These are phyloP conservation scores for Pythium monospermum DNA, from an alignment of 352 stramenopile species.

Conservation along the genomic window DNA sequence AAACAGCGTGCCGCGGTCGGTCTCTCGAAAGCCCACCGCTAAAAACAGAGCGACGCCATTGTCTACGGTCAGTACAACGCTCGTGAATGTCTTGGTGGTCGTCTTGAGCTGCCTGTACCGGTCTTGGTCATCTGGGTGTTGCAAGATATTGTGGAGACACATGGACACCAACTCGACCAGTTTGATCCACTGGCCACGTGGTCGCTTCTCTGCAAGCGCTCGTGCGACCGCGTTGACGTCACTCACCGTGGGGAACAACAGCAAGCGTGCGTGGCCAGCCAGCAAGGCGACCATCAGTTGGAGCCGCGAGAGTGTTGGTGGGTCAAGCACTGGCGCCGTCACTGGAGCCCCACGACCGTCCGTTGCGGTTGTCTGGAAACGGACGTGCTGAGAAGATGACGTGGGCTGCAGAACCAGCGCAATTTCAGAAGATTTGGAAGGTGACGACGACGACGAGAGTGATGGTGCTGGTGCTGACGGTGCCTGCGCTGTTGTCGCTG, in stretches of 20 bases:
- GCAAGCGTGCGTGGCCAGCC: slow-evolving; percentile 35
- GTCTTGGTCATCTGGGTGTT: slow-evolving; percentile 30
- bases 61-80: slow-evolving; percentile 24
- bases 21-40: slow-evolving; percentile 52
- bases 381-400: slow-evolving; percentile 23
- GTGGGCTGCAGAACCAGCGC: slow-evolving; percentile 24
- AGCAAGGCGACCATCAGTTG: slow-evolving; percentile 38
- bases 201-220: slow-evolving; percentile 21
- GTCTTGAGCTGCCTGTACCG: slow-evolving; percentile 52
- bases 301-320: slow-evolving; percentile 24
- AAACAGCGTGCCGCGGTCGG: slow-evolving; percentile 28
- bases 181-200: slow-evolving; percentile 23
- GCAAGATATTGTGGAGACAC: slow-evolving; percentile 51
- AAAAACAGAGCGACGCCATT: slow-evolving; percentile 41
- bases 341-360: slow-evolving; percentile 3
- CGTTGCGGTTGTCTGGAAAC: slow-evolving; percentile 30
- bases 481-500: background rate
- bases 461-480: background rate
- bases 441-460: background rate
- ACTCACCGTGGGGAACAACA: slow-evolving; percentile 37
- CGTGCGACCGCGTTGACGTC: slow-evolving; percentile 49
- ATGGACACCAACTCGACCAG: slow-evolving; percentile 39
- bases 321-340: slow-evolving; percentile 18
- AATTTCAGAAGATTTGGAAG: background rate
- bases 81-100: slow-evolving; percentile 42